phyloP scores from a whole-genome alignment of 2,329 filamentous ascomycete genomes.

The Ploettnerulaceae sp. region DNA sequence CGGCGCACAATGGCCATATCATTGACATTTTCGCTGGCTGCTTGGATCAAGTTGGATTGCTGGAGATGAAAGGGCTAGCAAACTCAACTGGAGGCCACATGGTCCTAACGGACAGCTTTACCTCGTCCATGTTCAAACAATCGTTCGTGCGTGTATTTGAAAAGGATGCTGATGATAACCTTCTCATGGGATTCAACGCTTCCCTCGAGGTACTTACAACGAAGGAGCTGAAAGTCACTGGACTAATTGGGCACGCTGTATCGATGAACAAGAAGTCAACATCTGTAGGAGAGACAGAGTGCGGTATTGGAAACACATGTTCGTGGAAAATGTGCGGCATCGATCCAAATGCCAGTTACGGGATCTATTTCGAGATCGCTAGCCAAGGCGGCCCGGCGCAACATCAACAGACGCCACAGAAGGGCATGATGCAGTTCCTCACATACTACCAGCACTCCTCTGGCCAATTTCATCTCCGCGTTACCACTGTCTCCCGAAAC shows the following conservation, averaged over 20 bases:
- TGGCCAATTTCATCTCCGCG: slow-evolving; percentile 90
- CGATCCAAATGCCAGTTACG: slow-evolving; percentile 88
- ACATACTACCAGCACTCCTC: slow-evolving; percentile 98
- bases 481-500: slow-evolving; percentile 88
- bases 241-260: slow-evolving; percentile 91
- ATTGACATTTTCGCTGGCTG: slow-evolving; percentile 98
- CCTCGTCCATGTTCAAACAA: slow-evolving; percentile 98
- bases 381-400: slow-evolving; percentile 82
- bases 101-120: slow-evolving; percentile 97
- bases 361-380: slow-evolving; percentile 96
- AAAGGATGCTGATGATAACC: slow-evolving; percentile 89
- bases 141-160: slow-evolving; percentile 97
- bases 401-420: slow-evolving; percentile 81
- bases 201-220: slow-evolving; percentile 93
- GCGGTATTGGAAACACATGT: slow-evolving; percentile 96
- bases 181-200: slow-evolving; percentile 97
- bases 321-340: slow-evolving; percentile 99
- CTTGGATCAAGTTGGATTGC: slow-evolving; percentile 89
- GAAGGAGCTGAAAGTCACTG: slow-evolving; percentile 97
- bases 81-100: slow-evolving; percentile 98
- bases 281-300: slow-evolving; percentile 95
- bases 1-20: slow-evolving; percentile 93
- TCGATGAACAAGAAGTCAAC: slow-evolving; percentile 98
- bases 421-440: slow-evolving; percentile 95
- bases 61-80: slow-evolving; percentile 96